Evolutionary conservation across 2,329 filamentous ascomycete genomes (phyloP).

Genomic region (Cercospora beticola): DNA sequence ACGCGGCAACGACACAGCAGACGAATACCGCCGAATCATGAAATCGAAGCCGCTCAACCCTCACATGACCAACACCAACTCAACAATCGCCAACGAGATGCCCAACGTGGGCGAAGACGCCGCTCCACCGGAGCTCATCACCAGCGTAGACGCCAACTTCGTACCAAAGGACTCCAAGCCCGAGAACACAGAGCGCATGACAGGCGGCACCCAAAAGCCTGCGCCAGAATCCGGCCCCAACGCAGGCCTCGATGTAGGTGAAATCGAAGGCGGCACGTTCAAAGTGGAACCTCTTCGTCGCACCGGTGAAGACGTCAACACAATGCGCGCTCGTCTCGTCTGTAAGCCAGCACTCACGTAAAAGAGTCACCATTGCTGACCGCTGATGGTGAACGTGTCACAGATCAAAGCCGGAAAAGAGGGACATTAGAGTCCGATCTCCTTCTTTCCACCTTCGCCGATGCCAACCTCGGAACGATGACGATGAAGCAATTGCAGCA

Average conservation of each 20-base stretch:
- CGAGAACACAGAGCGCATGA: slow-evolving; percentile 65
- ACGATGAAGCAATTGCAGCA: slow-evolving; percentile 69
- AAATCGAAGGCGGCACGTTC: slow-evolving; percentile 83
- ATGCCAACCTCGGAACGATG: slow-evolving; percentile 74
- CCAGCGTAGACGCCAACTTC: slow-evolving; percentile 56
- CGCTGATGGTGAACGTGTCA: slow-evolving; percentile 24
- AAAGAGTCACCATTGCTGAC: slow-evolving; percentile 29
- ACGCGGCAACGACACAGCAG: slow-evolving; percentile 53
- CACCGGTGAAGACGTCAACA: slow-evolving; percentile 76
- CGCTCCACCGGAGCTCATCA: slow-evolving; percentile 61
- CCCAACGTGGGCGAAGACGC: slow-evolving; percentile 58
- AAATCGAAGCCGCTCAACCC: slow-evolving; percentile 59
- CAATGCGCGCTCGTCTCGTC: slow-evolving; percentile 83
- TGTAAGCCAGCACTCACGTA: slow-evolving; percentile 47
- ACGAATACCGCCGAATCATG: slow-evolving; percentile 57
- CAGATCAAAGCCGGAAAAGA: slow-evolving; percentile 95
- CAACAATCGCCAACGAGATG: slow-evolving; percentile 63
- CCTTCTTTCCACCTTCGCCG: slow-evolving; percentile 91
- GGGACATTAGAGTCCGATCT: slow-evolving; percentile 95
- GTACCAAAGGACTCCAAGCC: slow-evolving; percentile 60
- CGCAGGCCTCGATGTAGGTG: slow-evolving; percentile 74
- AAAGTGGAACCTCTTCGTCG: slow-evolving; percentile 86
- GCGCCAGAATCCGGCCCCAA: slow-evolving; percentile 50
- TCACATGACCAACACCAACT: slow-evolving; percentile 63
- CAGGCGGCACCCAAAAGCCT: slow-evolving; percentile 59